A percentile compares a stretch with the other conserved stretches of the same genome.
Conservation (phyloP, 176 grass and related monocot genomes). For the Bromus sterilis region DNA sequence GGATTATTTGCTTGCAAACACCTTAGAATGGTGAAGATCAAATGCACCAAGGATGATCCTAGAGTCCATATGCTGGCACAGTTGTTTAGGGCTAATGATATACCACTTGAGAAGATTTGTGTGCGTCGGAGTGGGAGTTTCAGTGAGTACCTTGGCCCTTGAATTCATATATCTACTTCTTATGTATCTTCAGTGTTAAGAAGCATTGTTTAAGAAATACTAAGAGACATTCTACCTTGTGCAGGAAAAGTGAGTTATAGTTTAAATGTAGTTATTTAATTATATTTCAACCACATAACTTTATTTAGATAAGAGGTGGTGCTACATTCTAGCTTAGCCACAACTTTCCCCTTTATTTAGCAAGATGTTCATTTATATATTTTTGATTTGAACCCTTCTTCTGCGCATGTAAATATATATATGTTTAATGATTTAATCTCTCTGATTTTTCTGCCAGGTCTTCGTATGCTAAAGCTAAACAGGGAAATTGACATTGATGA, state of each 20-base stretch:
- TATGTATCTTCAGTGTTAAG: not conserved
- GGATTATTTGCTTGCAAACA: constrained; percentile 30
- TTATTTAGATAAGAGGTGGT: too few species aligned
- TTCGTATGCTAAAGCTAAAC: constrained; percentile 9
- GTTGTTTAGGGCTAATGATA: constrained; percentile 1
- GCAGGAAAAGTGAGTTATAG: not conserved
- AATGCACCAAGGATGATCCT: constrained; percentile 20
- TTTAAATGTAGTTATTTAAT: not conserved
- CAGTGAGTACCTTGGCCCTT: not conserved
- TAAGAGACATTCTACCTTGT: not conserved
- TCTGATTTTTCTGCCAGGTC: not conserved
- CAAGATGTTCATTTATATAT: not conserved
- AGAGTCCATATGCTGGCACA: constrained; percentile 33
- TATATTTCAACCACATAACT: not conserved
- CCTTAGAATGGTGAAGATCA: constrained; percentile 33
- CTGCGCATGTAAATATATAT: not conserved
- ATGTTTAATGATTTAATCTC: constrained; percentile 11
- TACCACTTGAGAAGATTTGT: constrained; percentile 18
- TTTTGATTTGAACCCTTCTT: not conserved
- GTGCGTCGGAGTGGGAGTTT: constrained; percentile 11
- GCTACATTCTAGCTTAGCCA: too few species aligned
- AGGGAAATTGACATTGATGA: not conserved
- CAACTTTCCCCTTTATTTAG: not conserved
- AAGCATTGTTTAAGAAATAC: not conserved
- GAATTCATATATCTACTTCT: not conserved